phyloP scores from a whole-genome alignment of 2,329 filamentous ascomycete genomes.

The Cadophora sp. region DNA sequence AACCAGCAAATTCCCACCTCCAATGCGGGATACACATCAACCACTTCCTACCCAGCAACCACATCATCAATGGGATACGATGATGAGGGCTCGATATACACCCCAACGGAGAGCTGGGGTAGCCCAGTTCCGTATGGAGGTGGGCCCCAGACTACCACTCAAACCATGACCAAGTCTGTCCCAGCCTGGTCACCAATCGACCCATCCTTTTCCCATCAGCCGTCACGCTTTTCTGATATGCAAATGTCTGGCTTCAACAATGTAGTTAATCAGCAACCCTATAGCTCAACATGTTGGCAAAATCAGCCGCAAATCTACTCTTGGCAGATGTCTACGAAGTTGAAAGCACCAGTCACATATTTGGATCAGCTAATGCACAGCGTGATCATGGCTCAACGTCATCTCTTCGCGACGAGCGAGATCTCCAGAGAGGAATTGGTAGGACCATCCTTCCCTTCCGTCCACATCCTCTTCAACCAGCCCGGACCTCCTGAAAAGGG shows the following conservation, averaged over 20 bases:
- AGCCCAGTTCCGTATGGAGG: constrained; percentile 33
- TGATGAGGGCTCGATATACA: constrained; percentile 34
- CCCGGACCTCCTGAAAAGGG: constrained; percentile 32
- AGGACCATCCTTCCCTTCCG: constrained; percentile 38
- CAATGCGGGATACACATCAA: constrained; percentile 28
- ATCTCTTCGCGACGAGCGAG: constrained; percentile 34
- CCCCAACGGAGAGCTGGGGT: constrained; percentile 38
- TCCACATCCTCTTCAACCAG: constrained; percentile 41
- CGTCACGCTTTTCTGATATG: constrained; percentile 39
- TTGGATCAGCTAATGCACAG: constrained; percentile 42
- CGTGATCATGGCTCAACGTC: constrained; percentile 41
- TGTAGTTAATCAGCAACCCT: constrained; percentile 33
- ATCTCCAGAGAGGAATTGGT: constrained; percentile 34
- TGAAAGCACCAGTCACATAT: constrained; percentile 41
- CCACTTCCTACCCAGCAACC: constrained; percentile 28
- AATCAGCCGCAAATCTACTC: constrained; percentile 42
- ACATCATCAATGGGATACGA: constrained; percentile 30
- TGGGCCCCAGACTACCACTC: constrained; percentile 27
- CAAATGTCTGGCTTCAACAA: constrained; percentile 38
- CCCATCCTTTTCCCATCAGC: constrained; percentile 37
- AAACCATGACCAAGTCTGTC: constrained; percentile 33
- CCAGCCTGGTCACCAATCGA: constrained; percentile 42
- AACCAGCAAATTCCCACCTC: constrained; percentile 25
- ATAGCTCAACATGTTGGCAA: constrained; percentile 39
- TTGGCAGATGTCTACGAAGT: constrained; percentile 44